Conservation (phyloP, 2,329 filamentous ascomycete genomes). For the Fusarium piperis region DNA sequence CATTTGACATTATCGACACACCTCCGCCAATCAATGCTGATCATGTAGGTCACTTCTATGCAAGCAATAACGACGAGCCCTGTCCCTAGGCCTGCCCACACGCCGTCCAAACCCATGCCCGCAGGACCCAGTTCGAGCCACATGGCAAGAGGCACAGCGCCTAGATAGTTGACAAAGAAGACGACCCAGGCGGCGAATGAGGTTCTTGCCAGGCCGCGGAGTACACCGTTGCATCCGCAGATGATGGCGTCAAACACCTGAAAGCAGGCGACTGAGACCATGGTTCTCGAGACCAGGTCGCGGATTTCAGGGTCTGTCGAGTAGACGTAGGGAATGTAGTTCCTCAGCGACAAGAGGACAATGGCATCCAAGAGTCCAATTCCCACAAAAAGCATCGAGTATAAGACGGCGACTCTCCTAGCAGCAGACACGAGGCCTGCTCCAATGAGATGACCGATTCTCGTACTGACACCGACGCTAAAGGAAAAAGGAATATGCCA, state of each 20-base stretch:
- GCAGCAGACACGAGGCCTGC: constrained; percentile 13
- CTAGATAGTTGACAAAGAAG: constrained; percentile 25
- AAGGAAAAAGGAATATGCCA: constrained; percentile 57
- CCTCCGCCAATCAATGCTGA: constrained; percentile 21
- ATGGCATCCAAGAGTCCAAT: constrained; percentile 17
- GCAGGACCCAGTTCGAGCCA: constrained; percentile 20
- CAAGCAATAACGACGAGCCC: constrained; percentile 3
- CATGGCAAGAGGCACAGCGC: constrained; percentile 21
- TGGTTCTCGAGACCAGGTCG: neutral
- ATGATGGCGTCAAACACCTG: constrained; percentile 19
- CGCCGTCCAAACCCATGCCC: constrained; percentile 8
- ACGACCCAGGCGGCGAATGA: constrained; percentile 27
- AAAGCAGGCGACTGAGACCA: constrained; percentile 14
- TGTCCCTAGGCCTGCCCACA: constrained; percentile 27
- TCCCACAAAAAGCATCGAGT: constrained; percentile 12
- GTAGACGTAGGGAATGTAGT: constrained; percentile 17
- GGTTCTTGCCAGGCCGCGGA: constrained; percentile 23
- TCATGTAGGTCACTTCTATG: constrained; percentile 18
- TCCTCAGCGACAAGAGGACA: constrained; percentile 4
- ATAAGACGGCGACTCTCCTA: constrained; percentile 11
- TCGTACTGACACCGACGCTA: constrained; percentile 46
- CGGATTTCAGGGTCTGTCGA: constrained; percentile 11
- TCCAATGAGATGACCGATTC: constrained; percentile 22
- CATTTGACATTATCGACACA: constrained; percentile 11
- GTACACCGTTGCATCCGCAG: constrained; percentile 25